These are phyloP conservation scores for Diaporthe velutina DNA, from an alignment of 2,329 filamentous ascomycete genomes.

Conservation along the genomic window DNA sequence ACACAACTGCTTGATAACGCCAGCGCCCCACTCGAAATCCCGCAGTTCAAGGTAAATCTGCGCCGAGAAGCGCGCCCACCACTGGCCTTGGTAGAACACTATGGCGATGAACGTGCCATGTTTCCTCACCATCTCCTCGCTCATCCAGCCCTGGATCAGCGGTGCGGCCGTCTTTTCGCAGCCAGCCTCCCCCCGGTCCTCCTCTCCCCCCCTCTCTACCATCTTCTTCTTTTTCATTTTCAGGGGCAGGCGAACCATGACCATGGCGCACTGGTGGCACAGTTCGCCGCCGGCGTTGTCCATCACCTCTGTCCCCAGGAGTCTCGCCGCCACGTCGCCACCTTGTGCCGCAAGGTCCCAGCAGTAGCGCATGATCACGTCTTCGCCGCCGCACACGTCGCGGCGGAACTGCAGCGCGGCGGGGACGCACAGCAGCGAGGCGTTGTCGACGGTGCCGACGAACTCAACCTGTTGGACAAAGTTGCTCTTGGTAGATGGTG, in stretches of 20 bases:
- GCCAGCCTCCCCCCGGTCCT: neutral
- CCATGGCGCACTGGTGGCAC: conserved; percentile 73
- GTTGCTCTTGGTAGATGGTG: conserved; percentile 59
- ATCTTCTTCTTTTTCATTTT: conserved; percentile 44
- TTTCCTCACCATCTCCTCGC: conserved; percentile 63
- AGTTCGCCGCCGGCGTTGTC: conserved; percentile 74
- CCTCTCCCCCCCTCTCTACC: neutral
- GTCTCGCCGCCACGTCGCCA: conserved; percentile 69
- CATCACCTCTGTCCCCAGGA: conserved; percentile 78
- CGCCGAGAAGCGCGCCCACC: conserved; percentile 81
- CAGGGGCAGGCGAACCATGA: conserved; percentile 81
- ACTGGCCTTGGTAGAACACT: conserved; percentile 68
- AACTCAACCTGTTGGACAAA: conserved; percentile 83
- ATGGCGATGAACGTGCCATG: conserved; percentile 79
- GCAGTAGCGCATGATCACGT: conserved; percentile 74
- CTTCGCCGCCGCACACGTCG: conserved; percentile 79
- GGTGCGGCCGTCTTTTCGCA: neutral
- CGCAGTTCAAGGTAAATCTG: conserved; percentile 85
- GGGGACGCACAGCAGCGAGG: conserved; percentile 79
- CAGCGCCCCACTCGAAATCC: conserved; percentile 80
- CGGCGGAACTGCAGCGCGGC: conserved; percentile 79
- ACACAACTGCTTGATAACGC: conserved; percentile 65
- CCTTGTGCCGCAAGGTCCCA: conserved; percentile 73
- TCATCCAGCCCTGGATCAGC: conserved; percentile 65
- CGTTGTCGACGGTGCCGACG: conserved; percentile 79